phyloP scores from a whole-genome alignment of 768 basidiomycete species.

The Exidia glandulosa region DNA sequence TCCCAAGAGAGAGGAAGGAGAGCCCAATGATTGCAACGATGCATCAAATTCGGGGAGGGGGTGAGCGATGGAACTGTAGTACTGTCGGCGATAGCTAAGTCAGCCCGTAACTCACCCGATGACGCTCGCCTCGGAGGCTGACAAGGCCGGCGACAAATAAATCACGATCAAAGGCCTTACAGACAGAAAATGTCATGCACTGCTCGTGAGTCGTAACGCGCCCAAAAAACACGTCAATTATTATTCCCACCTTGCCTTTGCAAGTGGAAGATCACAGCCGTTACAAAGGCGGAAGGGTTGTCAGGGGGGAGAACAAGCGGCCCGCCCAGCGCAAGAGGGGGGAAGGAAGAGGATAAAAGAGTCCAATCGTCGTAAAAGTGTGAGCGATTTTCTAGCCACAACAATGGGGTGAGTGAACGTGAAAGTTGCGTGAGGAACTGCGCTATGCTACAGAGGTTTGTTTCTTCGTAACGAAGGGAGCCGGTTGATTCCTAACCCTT shows the following conservation, averaged over 20 bases:
- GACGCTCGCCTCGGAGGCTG: no score
- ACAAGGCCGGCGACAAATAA: no score
- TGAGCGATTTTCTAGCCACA: neutral
- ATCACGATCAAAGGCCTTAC: no score
- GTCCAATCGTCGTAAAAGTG: neutral
- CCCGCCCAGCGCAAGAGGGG: neutral
- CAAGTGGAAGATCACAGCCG: neutral
- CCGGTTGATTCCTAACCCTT: neutral
- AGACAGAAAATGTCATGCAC: neutral
- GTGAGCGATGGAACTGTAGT: no score
- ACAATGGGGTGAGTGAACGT: neutral
- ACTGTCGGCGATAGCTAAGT: no score
- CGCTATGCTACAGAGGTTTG: neutral
- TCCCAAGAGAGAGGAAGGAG: neutral
- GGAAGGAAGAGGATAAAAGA: neutral
- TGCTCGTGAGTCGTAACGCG: neutral
- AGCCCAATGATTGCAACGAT: no score
- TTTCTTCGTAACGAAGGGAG: neutral
- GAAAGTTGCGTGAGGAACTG: neutral
- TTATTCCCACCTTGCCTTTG: neutral
- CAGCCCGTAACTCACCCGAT: no score
- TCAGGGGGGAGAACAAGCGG: no score
- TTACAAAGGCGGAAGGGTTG: no score
- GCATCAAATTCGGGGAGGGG: no score
- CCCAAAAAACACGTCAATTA: neutral